phyloP scores from a whole-genome alignment of 352 stramenopile genomes.

The Globisporangium splendens region DNA sequence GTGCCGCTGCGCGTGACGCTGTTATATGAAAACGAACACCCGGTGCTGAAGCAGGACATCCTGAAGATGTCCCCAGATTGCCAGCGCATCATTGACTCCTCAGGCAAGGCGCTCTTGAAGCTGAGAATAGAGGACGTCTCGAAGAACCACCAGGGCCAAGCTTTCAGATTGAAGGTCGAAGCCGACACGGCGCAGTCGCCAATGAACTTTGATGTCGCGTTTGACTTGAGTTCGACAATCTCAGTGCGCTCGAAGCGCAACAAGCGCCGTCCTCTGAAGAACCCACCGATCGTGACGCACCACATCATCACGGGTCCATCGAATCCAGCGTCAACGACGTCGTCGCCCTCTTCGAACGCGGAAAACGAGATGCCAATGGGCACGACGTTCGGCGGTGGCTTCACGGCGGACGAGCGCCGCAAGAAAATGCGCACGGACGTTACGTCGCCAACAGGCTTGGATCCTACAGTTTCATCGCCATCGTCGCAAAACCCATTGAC shows the following conservation, averaged over 20 bases:
- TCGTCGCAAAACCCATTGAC: slow-evolving; percentile 39
- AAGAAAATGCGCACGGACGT: slow-evolving; percentile 58
- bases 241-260: slow-evolving; percentile 94
- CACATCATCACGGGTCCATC: slow-evolving; percentile 71
- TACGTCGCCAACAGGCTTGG: slow-evolving; percentile 14
- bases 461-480: slow-evolving; percentile 15
- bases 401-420: slow-evolving; percentile 58
- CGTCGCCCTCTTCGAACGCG: slow-evolving; percentile 62
- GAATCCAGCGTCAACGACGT: slow-evolving; percentile 62
- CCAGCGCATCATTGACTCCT: slow-evolving; percentile 82
- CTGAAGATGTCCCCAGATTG: slow-evolving; percentile 88
- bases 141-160: slow-evolving; percentile 96
- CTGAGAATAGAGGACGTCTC: slow-evolving; percentile 95
- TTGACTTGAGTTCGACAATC: slow-evolving; percentile 89
- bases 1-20: slow-evolving; percentile 80
- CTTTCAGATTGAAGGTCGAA: slow-evolving; percentile 91
- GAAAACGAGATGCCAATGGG: slow-evolving; percentile 57
- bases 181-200: slow-evolving; percentile 86
- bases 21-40: slow-evolving; percentile 86
- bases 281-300: slow-evolving; percentile 46
- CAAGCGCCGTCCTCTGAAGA: slow-evolving; percentile 77
- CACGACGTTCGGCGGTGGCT: slow-evolving; percentile 38
- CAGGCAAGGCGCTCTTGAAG: slow-evolving; percentile 80
- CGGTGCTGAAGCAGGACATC: slow-evolving; percentile 94
- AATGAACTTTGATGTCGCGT: slow-evolving; percentile 89